These are phyloP conservation scores for Pachysolen tannophilus DNA, from an alignment of 805 yeast genomes.

Conservation along the genomic window DNA sequence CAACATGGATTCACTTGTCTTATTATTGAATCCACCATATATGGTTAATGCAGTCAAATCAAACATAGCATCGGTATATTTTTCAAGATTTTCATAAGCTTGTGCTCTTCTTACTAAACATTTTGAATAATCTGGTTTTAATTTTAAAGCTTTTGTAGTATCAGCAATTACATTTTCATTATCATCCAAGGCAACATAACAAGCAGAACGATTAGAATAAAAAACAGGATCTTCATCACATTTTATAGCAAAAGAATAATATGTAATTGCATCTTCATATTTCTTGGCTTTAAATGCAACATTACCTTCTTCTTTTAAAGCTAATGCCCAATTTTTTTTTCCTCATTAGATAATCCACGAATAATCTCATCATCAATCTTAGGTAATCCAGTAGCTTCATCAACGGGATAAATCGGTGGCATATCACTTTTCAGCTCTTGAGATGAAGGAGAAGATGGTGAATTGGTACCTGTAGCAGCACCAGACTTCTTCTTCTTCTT, in stretches of 20 bases:
- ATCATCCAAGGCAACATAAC: constrained; percentile 76
- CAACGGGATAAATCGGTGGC: constrained; percentile 41
- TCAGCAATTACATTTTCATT: constrained; percentile 82
- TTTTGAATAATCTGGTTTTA: constrained; percentile 87
- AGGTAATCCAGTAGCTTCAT: constrained; percentile 47
- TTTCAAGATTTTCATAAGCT: constrained; percentile 77
- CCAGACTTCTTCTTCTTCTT: constrained; percentile 35
- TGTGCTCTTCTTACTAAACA: constrained; percentile 90
- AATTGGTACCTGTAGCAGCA: no score
- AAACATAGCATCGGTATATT: constrained; percentile 77
- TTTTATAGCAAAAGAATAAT: constrained; percentile 70
- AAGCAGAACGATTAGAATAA: constrained; percentile 95
- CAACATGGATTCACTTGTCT: constrained; percentile 67
- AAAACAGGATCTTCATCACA: constrained; percentile 79
- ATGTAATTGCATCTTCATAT: constrained; percentile 67
- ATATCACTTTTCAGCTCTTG: background rate
- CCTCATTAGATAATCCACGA: constrained; percentile 35
- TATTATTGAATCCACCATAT: constrained; percentile 75
- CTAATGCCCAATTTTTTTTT: constrained; percentile 59
- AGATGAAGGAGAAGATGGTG: constrained; percentile 17
- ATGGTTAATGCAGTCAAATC: constrained; percentile 87
- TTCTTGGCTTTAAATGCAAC: constrained; percentile 46
- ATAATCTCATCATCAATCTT: constrained; percentile 39
- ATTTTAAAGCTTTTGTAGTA: constrained; percentile 74
- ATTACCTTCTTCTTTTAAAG: constrained; percentile 88